Evolutionary conservation across 768 basidiomycete species (phyloP), one percentile per base, ranked within the genome.

Genomic region (Rhizopogon salebrosus): DNA sequence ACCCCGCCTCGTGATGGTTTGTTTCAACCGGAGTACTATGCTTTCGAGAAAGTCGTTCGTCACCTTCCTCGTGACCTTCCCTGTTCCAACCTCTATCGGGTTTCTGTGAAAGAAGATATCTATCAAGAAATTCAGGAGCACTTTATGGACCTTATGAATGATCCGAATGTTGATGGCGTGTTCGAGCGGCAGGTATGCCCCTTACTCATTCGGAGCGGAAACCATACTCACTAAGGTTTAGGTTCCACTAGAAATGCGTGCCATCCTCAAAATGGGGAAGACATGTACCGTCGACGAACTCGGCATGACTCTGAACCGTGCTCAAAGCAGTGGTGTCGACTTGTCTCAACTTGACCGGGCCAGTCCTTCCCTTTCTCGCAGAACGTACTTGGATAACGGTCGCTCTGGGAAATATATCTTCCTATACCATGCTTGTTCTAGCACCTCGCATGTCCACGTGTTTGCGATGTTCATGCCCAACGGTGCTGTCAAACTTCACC

Each of bases 151-250:
- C 75, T 98, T 46, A 91, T 83, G 54, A 97, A 97, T 63, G 90
- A 95, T 61, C 91, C 95, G 0, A 92, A 90, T 62, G 92, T 98
- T 8, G 93, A 98, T 60, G 93, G 92, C 1, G 89, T 97, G 3
- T 99, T 87, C 62, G 97, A 99, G 70, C 77, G 87, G 18, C 94
- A 98, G 79, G 92, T 93, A 57, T 39, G 75, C 58, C 3, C 45
- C 45, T 16, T 23, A 2, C 26, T 49, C 13, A 14, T 9, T 18
- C 40, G 6, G 6, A 29, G 31, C 13, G 22, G 52, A 23, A 34
- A 23, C 36, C 26, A 52, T 23, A 52, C 37, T 41, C 27, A 50
- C 31, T 34, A 11, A 13, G 52, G 7, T 38, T 22, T 54, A 94
- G 92, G 77, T 98, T 14, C 92, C 97, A 7, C 79, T 95, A 16